A percentile compares a stretch with the other conserved stretches of the same genome.
These are phyloP conservation scores for Inga laurina DNA, from an alignment of 306 rosid species.

Conservation along the genomic window DNA sequence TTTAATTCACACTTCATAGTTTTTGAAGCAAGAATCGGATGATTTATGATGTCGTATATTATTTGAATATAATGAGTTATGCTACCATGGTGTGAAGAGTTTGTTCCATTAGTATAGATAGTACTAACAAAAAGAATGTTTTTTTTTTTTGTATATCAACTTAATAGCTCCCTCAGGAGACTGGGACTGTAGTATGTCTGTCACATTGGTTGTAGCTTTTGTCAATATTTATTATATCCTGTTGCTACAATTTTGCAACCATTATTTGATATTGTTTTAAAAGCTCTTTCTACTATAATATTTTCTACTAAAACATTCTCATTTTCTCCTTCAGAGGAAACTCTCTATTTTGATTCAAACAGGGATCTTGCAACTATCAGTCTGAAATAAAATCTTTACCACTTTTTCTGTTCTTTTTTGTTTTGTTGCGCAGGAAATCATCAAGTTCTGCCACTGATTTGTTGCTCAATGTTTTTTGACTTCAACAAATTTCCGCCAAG, in stretches of 20 bases:
- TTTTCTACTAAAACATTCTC: conserved; percentile 12
- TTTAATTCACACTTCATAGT: background rate
- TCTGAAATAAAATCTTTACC: conserved; percentile 10
- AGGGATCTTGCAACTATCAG: conserved; percentile 6
- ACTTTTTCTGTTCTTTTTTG: background rate
- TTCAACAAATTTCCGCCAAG: conserved; percentile 32
- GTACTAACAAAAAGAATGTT: background rate
- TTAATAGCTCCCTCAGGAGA: background rate
- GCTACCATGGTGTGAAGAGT: background rate
- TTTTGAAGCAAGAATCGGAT: background rate
- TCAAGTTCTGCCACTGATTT: background rate
- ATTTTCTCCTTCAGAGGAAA: conserved; percentile 18
- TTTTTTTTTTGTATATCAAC: background rate
- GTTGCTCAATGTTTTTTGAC: conserved; percentile 41
- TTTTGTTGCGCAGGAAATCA: conserved; percentile 13
- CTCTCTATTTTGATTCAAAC: background rate
- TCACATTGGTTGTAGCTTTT: background rate
- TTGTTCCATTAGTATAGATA: background rate
- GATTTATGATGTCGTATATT: background rate
- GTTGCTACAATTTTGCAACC: background rate
- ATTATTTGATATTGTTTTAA: background rate
- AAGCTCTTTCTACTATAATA: background rate
- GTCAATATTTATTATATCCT: background rate
- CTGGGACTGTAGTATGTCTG: background rate
- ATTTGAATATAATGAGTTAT: background rate